Base-by-base conservation (phyloP, 345 rosid genomes). In the Hibiscus syriacus region DNA sequence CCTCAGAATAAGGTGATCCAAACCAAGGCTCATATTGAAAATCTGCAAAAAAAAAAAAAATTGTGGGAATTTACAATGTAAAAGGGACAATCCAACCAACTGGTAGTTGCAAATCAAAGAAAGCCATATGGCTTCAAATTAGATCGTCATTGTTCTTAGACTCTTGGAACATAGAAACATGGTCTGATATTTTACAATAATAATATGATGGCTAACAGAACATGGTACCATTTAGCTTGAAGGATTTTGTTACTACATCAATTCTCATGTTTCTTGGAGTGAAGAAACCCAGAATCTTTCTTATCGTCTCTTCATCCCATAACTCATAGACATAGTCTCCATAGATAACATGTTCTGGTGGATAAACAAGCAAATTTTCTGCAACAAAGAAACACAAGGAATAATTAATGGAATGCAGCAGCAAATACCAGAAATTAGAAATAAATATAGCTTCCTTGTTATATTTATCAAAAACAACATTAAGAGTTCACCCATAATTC, bases 211-310 rank as follows among this genome's bases (percentile, higher is more conserved):
- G 56, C 8, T 2, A 64, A 27, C 68, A 50, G 30, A 3, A n/a
- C 19, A 34, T 9, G 20, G 66, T 78, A 94, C 99, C 97, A 82
- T 86, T 79, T 20, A 85, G 77, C 60, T 80, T 80, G 20, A 80
- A 70, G 56, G 87, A 85, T 78, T 91, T 94, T 14, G 99, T 87
- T 64, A 83, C 77, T 55, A 91, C 88, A 83, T 94, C 97, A 77
- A 91, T 73, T 87, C 99, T 83, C 99, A 94, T 91, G 77, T 94
- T 89, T 71, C 83, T 85, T 13, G 95, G 97, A 30, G 81, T 82
- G 79, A 94, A 89, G 77, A 79, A 85, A 74, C 79, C 82, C 74
- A 89, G 80, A 52, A 89, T 70, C 72, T 74, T 53, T 43, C 77
- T 86, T 60, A 94, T 80, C 78, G 75, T 81, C 68, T 87, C 84